Percentiles rank a stretch among this genome's conserved stretches.
Conservation (phyloP, 495 filamentous ascomycete species). For the Penicillium cosmopolitanum region DNA sequence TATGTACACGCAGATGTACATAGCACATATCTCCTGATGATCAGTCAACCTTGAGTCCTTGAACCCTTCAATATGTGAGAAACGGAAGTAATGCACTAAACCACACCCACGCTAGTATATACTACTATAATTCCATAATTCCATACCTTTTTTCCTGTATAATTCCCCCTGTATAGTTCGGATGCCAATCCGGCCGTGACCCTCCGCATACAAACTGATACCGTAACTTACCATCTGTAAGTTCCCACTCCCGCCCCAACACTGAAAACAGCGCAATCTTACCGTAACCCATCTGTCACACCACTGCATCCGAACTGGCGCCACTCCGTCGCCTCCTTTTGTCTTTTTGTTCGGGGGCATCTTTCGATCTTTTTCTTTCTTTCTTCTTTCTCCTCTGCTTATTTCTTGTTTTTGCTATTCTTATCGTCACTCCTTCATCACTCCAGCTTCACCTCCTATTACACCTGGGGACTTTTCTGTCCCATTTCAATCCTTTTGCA, state of each 20-base stretch:
- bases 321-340: conserved; percentile 8
- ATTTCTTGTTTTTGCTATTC: not conserved
- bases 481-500: not conserved
- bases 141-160: too few relatives aligned
- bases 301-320: conserved; percentile 21
- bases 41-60: too few relatives aligned
- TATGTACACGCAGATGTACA: too few relatives aligned
- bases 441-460: conserved; percentile 1
- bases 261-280: not conserved
- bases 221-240: not conserved
- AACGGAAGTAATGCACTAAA: too few relatives aligned
- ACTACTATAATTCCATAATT: too few relatives aligned
- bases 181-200: not conserved
- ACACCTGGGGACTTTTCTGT: not conserved
- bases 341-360: not conserved
- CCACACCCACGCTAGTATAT: too few relatives aligned
- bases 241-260: not conserved
- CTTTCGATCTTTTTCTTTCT: conserved; percentile 2
- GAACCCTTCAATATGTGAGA: too few relatives aligned
- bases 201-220: not conserved
- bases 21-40: too few relatives aligned
- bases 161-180: too few relatives aligned
- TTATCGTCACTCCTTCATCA: conserved; percentile 1
- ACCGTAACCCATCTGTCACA: not conserved
- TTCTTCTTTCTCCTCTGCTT: conserved; percentile 12